Evolutionary conservation across 1,284 basidiomycete species (phyloP).

Genomic region (Fomes fomentarius): DNA sequence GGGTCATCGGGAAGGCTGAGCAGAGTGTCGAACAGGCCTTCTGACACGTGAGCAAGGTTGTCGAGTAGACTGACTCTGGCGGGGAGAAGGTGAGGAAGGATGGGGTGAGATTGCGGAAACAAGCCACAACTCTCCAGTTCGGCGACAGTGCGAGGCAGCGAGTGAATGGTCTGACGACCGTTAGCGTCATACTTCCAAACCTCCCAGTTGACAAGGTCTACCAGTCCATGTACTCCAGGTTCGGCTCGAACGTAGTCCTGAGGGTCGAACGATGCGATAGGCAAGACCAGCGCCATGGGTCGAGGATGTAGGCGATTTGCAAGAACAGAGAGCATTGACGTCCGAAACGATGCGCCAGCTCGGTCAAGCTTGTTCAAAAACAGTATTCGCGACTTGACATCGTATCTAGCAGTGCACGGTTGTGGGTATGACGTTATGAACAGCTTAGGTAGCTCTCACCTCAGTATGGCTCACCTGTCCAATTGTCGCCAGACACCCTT

Average conservation of each 20-base stretch:
- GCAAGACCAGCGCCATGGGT: constrained; percentile 77
- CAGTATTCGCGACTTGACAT: constrained; percentile 75
- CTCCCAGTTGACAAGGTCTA: constrained; percentile 83
- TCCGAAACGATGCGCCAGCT: constrained; percentile 76
- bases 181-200: constrained; percentile 70
- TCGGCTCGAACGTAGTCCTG: constrained; percentile 69
- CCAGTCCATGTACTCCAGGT: constrained; percentile 76
- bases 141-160: constrained; percentile 55
- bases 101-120: constrained; percentile 62
- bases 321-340: constrained; percentile 73
- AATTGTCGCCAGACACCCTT: constrained; percentile 88
- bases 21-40: constrained; percentile 75
- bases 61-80: constrained; percentile 78
- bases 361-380: constrained; percentile 92
- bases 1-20: constrained; percentile 58
- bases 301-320: constrained; percentile 75
- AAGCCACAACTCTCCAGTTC: constrained; percentile 45
- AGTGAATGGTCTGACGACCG: constrained; percentile 46
- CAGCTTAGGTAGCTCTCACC: constrained; percentile 24
- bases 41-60: constrained; percentile 79
- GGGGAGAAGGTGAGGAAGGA: constrained; percentile 62
- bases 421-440: not conserved
- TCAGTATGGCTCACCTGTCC: constrained; percentile 63
- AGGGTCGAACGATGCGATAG: constrained; percentile 72
- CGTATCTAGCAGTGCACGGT: constrained; percentile 55